Evolutionary conservation across 768 basidiomycete genomes (phyloP).

Genomic region (Asterophora parasitica): DNA sequence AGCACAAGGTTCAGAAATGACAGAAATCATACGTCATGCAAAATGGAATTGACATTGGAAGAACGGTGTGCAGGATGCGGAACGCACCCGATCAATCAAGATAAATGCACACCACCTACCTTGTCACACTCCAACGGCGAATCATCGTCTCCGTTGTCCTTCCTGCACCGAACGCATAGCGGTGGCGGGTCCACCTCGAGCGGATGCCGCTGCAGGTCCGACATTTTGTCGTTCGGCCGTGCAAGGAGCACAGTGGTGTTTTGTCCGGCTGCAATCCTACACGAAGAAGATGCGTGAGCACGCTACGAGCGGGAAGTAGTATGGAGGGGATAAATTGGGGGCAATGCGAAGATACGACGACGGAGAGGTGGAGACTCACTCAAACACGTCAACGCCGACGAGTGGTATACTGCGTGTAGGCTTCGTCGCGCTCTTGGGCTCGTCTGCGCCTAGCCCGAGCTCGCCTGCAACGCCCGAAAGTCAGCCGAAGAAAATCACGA

Average conservation of each 20-base stretch:
- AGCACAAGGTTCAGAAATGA: not conserved
- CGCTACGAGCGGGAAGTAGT: conserved; percentile 2
- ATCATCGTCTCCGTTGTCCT: conserved; percentile 68
- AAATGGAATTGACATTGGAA: not conserved
- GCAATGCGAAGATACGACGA: not conserved
- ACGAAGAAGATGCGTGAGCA: not conserved
- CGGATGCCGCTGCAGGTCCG: conserved; percentile 80
- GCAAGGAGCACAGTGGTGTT: conserved; percentile 85
- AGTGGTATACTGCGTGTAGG: conserved; percentile 69
- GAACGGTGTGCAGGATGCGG: not conserved
- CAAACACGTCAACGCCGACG: conserved; percentile 72
- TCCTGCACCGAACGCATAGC: conserved; percentile 65
- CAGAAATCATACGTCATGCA: conserved; percentile 3
- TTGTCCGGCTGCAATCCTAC: conserved; percentile 78
- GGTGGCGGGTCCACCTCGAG: conserved; percentile 62
- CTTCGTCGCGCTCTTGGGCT: conserved; percentile 85
- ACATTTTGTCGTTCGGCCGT: conserved; percentile 64
- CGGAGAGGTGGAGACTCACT: conserved; percentile 38
- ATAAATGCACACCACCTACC: conserved; percentile 31
- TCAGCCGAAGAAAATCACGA: not conserved
- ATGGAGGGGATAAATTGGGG: no score
- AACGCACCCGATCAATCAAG: no score
- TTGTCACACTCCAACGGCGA: conserved; percentile 87
- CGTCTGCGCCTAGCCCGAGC: conserved; percentile 73
- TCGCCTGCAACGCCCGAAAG: conserved; percentile 43